These are phyloP conservation scores for Oemleria cerasiformis DNA, from an alignment of 306 rosid genomes.

Conservation along the genomic window DNA sequence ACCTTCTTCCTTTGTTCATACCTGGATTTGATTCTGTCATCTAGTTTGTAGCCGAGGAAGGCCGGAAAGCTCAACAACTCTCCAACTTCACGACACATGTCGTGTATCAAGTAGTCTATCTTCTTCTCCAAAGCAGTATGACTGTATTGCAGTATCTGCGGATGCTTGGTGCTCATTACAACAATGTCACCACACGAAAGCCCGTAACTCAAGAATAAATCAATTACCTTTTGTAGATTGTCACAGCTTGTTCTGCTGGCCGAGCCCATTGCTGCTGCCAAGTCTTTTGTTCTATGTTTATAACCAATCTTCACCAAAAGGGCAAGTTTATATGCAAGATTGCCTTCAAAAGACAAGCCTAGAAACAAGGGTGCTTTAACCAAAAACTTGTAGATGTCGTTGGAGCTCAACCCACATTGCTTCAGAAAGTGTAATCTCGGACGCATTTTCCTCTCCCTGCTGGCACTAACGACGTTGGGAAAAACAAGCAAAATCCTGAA, in stretches of 20 bases:
- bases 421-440: slow-evolving; percentile 70
- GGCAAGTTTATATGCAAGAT: slow-evolving; percentile 56
- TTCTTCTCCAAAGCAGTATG: slow-evolving; percentile 55
- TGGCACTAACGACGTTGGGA: slow-evolving; percentile 57
- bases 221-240: slow-evolving; percentile 68
- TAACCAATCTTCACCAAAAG: slow-evolving; percentile 73
- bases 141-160: slow-evolving; percentile 71
- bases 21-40: slow-evolving; percentile 72
- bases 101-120: slow-evolving; percentile 66
- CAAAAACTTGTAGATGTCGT: slow-evolving; percentile 66
- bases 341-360: slow-evolving; percentile 52
- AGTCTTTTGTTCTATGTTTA: slow-evolving; percentile 51
- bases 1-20: slow-evolving; percentile 49
- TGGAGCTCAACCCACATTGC: slow-evolving; percentile 63
- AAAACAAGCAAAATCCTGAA: slow-evolving; percentile 55
- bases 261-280: slow-evolving; percentile 58
- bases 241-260: slow-evolving; percentile 61
- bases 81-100: slow-evolving; percentile 61
- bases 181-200: slow-evolving; percentile 53
- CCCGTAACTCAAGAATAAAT: slow-evolving; percentile 57
- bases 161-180: slow-evolving; percentile 78
- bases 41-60: slow-evolving; percentile 70
- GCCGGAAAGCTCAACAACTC: slow-evolving; percentile 76
- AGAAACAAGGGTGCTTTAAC: slow-evolving; percentile 68
- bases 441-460: slow-evolving; percentile 70